phyloP scores from a whole-genome alignment of 2,329 filamentous ascomycete genomes.

The Neoarthrinium moseri region DNA sequence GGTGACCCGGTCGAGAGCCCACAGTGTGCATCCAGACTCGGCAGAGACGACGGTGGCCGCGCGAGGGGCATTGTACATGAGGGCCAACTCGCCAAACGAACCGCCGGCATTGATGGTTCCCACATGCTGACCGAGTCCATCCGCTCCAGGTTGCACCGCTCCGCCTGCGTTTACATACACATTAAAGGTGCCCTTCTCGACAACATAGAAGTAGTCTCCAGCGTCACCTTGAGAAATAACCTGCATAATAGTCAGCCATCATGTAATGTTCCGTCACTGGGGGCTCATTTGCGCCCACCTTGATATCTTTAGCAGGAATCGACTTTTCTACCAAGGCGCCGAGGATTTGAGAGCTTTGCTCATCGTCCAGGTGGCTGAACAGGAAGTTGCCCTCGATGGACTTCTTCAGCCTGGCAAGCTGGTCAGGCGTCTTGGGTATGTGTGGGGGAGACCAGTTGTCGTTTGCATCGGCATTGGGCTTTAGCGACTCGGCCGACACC shows the following conservation, averaged over 20 bases:
- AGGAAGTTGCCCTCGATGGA: slow-evolving; percentile 90
- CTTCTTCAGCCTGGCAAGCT: slow-evolving; percentile 73
- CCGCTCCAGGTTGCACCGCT: slow-evolving; percentile 72
- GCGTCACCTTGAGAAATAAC: slow-evolving; percentile 95
- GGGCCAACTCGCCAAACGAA: slow-evolving; percentile 91
- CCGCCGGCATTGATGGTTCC: slow-evolving; percentile 81
- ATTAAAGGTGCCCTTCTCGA: slow-evolving; percentile 87
- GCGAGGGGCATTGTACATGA: slow-evolving; percentile 98
- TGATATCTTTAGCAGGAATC: slow-evolving; percentile 85
- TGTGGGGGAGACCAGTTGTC: slow-evolving; percentile 89
- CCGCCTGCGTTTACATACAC: slow-evolving; percentile 84
- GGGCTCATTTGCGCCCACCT: slow-evolving; percentile 38
- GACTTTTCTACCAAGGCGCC: slow-evolving; percentile 92
- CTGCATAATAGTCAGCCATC: slow-evolving; percentile 39
- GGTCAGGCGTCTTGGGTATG: slow-evolving; percentile 80
- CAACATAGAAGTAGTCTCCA: slow-evolving; percentile 96
- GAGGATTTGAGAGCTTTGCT: slow-evolving; percentile 83
- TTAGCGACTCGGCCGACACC: slow-evolving; percentile 93
- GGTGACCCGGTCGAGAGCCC: slow-evolving; percentile 92
- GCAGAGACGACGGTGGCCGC: slow-evolving; percentile 90
- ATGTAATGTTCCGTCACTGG: background rate
- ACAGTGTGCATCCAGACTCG: slow-evolving; percentile 76
- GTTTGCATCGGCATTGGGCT: slow-evolving; percentile 77
- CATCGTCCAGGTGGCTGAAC: slow-evolving; percentile 92
- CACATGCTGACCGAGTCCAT: slow-evolving; percentile 82